Evolutionary conservation across 305 asterid species (phyloP).

Genomic region (Fraxinus dipetala): DNA sequence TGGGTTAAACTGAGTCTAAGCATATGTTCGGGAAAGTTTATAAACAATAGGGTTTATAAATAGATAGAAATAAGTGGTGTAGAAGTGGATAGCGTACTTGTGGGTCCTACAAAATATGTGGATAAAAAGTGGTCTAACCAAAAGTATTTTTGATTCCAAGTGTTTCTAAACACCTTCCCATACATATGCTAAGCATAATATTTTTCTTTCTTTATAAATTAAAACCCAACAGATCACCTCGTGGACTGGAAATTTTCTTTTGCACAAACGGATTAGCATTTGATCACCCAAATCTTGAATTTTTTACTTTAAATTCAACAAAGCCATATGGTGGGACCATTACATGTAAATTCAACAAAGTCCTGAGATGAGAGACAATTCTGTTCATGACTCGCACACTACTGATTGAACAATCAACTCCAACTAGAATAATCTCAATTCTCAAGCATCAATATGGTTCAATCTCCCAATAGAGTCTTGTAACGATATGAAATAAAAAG

Average conservation of each 20-base stretch:
- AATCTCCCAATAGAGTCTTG: neutral
- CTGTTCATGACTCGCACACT: neutral
- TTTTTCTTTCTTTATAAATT: neutral
- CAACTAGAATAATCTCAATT: neutral
- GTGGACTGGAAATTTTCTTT: neutral
- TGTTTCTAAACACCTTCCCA: neutral
- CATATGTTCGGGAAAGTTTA: neutral
- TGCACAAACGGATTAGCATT: neutral
- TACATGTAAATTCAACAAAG: neutral
- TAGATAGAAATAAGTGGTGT: neutral
- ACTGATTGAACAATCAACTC: neutral
- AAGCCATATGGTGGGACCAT: neutral
- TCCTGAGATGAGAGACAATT: neutral
- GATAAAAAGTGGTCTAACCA: neutral
- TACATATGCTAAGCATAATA: neutral
- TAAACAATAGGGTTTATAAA: neutral
- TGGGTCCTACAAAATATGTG: neutral
- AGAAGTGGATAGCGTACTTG: neutral
- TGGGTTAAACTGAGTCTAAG: neutral
- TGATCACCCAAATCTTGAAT: neutral
- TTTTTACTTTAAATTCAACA: neutral
- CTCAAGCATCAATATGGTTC: neutral
- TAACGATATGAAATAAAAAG: neutral
- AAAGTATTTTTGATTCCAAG: neutral
- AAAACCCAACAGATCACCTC: neutral